These are phyloP conservation scores for Ilyonectria sp. DNA, from an alignment of 2,329 filamentous ascomycete species.

Conservation along the genomic window DNA sequence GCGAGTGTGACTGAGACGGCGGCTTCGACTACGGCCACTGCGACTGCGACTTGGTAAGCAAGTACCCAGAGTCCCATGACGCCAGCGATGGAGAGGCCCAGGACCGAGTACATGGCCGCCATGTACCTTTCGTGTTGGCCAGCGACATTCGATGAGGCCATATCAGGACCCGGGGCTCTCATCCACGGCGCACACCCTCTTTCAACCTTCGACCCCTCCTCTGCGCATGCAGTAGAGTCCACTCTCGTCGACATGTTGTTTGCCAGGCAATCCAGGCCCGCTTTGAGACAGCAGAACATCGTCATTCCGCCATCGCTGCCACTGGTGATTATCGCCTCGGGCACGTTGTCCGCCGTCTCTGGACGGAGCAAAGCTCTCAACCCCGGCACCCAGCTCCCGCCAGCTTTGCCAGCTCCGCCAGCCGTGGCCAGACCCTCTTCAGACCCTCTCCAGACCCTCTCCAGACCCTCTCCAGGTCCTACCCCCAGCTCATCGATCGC, in stretches of 20 bases:
- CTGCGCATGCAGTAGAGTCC: conserved; percentile 14
- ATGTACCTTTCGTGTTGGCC: conserved; percentile 24
- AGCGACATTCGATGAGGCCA: conserved; percentile 30
- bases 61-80: conserved; percentile 20
- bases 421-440: conserved; percentile 13
- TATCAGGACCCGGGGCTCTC: conserved; percentile 27
- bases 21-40: conserved; percentile 1
- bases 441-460: neutral
- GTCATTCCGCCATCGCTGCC: conserved; percentile 19
- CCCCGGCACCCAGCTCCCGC: neutral
- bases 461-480: no score
- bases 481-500: conserved; percentile 17
- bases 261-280: conserved; percentile 16
- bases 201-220: conserved; percentile 3
- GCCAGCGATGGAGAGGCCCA: conserved; percentile 4
- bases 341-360: conserved; percentile 34
- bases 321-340: conserved; percentile 36
- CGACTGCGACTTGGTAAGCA: conserved; percentile 10
- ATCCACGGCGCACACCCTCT: conserved; percentile 23
- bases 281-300: conserved; percentile 24
- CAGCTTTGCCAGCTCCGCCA: conserved; percentile 4
- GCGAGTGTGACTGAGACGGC: conserved; percentile 1
- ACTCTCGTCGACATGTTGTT: conserved; percentile 16
- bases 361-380: conserved; percentile 16
- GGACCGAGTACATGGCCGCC: conserved; percentile 19